phyloP scores from a whole-genome alignment of 225 moss, liverwort and hornwort genomes.

The Polytrichum commune region DNA sequence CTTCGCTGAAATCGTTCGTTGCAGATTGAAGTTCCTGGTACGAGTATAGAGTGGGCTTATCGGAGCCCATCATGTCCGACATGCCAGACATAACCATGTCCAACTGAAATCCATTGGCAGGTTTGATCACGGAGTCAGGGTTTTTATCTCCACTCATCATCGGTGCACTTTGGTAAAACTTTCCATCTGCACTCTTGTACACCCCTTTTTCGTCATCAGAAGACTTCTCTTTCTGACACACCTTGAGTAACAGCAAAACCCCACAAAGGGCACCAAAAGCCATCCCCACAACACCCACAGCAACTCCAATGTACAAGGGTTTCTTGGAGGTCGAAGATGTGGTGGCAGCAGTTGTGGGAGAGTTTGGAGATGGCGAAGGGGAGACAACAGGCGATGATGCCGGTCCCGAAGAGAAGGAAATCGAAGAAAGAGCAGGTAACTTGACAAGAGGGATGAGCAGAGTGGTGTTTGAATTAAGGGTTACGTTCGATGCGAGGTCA shows the following conservation, averaged over 20 bases:
- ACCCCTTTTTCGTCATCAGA: constrained; percentile 2
- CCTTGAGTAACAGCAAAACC: constrained; percentile 10
- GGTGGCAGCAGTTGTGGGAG: constrained; percentile 15
- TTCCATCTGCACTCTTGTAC: constrained; percentile 8
- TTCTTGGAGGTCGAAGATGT: constrained; percentile 22
- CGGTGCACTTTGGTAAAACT: constrained; percentile 14
- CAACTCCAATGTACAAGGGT: constrained; percentile 56
- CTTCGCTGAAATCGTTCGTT: constrained; percentile 60
- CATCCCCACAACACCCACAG: constrained; percentile 55
- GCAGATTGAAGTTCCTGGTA: constrained; percentile 73
- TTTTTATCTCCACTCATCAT: constrained; percentile 3
- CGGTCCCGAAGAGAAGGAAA: constrained; percentile 26
- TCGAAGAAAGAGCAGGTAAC: constrained; percentile 16
- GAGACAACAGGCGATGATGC: not conserved
- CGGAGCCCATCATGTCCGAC: constrained; percentile 74
- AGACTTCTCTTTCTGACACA: constrained; percentile 6
- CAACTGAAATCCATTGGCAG: constrained; percentile 26
- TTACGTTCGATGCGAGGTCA: not conserved
- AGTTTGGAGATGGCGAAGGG: not conserved
- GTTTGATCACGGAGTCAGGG: not conserved
- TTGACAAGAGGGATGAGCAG: constrained; percentile 61
- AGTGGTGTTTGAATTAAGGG: constrained; percentile 28
- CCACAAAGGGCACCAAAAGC: constrained; percentile 35
- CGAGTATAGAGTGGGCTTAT: constrained; percentile 63
- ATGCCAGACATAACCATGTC: constrained; percentile 61